Base-by-base conservation (phyloP, 768 basidiomycete genomes). In the Termitomyces sp. region DNA sequence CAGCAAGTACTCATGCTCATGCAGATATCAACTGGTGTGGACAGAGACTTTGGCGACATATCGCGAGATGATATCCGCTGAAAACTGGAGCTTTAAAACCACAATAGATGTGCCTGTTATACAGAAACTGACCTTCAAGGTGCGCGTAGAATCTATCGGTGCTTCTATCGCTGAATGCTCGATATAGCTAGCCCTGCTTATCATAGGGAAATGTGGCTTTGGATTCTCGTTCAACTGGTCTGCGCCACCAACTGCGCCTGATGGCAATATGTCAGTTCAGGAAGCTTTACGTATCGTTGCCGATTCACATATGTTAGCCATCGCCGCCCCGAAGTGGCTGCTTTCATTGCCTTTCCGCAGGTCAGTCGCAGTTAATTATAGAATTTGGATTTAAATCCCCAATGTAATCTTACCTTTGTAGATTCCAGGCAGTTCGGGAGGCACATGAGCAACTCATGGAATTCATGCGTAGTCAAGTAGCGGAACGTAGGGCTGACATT, bases 131-230 rank as follows among this genome's bases (percentile, higher is more conserved):
- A 72, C 72, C 0, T 70, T 69, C 62, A 72, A 74, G 61, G 72
- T 70, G 13, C n/a, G 55, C 45, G 18, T 26, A 20, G 20, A 15
- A n/a, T 41, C 1, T 18, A 9, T 22, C 15, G 12, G 4, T 22
- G 18, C 2, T 39, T 16, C 12, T 33, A 37, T 31, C 8, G n/a
- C 42, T 57, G 18, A 58, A 39, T 3, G 36, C 13, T 31, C 1
- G 16, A 49, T 22, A 45, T 5, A 81, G 79, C 57, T 78, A 16
- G 74, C 79, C 4, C 70, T 80, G 12, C 60, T 80, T 16, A 65
- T 79, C 13, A 72, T 82, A 24, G 75, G 73, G 10, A 73, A 67
- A 61, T 81, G 79, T 56, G 79, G 76, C 2, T 80, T 81, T 49
- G 81, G 80, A 4, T 74, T 80, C 41, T 64, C 70, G 0, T 75